Percentiles rank a stretch among this genome's conserved stretches.
Evolutionary conservation across 2,329 filamentous ascomycete species (phyloP).

Genomic region (Ciborinia camelliae): DNA sequence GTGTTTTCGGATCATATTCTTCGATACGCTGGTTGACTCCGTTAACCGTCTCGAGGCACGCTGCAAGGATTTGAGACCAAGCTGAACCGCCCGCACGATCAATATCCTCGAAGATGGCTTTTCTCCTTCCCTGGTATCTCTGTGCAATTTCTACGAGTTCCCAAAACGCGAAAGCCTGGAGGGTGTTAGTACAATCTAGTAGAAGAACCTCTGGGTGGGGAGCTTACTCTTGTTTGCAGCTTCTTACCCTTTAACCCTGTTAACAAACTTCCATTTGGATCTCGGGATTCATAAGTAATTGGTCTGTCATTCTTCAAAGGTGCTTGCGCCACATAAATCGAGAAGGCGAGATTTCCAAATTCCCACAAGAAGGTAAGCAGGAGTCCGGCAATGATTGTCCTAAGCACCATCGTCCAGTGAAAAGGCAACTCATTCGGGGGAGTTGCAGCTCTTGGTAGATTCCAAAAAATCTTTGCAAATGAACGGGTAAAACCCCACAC

Average conservation of each 20-base stretch:
- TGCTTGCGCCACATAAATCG: constrained; percentile 72
- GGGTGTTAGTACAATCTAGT: constrained; percentile 23
- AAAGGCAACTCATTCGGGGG: constrained; percentile 57
- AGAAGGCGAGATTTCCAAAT: constrained; percentile 72
- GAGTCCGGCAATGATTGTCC: constrained; percentile 59
- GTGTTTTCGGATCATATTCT: constrained; percentile 46
- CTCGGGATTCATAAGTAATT: constrained; percentile 79
- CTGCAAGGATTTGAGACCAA: constrained; percentile 73
- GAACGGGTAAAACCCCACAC: constrained; percentile 69
- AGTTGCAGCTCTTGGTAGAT: constrained; percentile 68
- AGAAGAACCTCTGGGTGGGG: neutral
- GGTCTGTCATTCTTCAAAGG: constrained; percentile 83
- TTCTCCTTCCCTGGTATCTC: constrained; percentile 66
- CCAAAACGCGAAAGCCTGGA: constrained; percentile 83
- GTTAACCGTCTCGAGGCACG: constrained; percentile 68
- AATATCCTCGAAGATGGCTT: constrained; percentile 81
- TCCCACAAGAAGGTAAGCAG: constrained; percentile 74
- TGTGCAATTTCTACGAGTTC: constrained; percentile 79
- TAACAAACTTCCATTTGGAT: constrained; percentile 85
- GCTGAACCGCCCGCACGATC: constrained; percentile 75
- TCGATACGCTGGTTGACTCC: constrained; percentile 65
- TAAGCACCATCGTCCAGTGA: constrained; percentile 53
- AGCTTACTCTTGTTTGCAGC: constrained; percentile 63
- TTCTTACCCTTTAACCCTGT: constrained; percentile 83
- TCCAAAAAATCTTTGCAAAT: constrained; percentile 70